A percentile compares a stretch with the other conserved stretches of the same genome.
These are phyloP conservation scores for Purshia tridentata DNA, from an alignment of 306 rosid species.

Conservation along the genomic window DNA sequence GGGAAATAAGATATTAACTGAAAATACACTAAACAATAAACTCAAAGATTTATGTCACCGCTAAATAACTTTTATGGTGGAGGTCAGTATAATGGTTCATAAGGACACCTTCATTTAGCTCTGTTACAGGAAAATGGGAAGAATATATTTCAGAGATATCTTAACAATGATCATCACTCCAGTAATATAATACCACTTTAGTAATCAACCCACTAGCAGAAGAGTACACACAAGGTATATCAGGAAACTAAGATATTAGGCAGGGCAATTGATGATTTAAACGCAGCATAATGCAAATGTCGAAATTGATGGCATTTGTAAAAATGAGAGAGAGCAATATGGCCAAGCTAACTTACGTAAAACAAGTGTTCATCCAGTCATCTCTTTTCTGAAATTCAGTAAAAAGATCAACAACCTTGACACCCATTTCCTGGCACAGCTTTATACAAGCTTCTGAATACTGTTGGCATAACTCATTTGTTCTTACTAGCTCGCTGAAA, in stretches of 20 bases:
- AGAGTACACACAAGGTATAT: conserved; percentile 10
- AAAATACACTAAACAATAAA: not conserved
- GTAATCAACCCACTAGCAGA: not conserved
- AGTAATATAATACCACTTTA: not conserved
- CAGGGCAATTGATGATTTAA: not conserved
- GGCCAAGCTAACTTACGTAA: conserved; percentile 59
- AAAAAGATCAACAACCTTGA: conserved; percentile 76
- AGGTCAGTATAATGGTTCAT: not conserved
- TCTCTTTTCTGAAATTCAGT: conserved; percentile 63
- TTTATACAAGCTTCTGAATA: conserved; percentile 83
- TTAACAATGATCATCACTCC: not conserved
- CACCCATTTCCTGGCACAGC: conserved; percentile 70
- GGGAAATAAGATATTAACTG: not conserved
- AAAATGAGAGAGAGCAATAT: not conserved
- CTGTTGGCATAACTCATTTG: conserved; percentile 72
- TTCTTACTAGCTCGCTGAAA: conserved; percentile 76
- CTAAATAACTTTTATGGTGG: not conserved
- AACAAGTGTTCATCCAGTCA: conserved; percentile 67
- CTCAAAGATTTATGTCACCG: not conserved
- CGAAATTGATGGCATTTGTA: conserved; percentile 8
- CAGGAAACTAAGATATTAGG: not conserved
- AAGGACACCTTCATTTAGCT: not conserved
- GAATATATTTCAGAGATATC: not conserved
- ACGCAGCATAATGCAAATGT: conserved; percentile 1
- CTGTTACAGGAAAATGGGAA: not conserved